Percentiles rank a stretch among this genome's conserved stretches.
phyloP scores from a whole-genome alignment of 768 basidiomycete genomes.

The Russula dissimulans region DNA sequence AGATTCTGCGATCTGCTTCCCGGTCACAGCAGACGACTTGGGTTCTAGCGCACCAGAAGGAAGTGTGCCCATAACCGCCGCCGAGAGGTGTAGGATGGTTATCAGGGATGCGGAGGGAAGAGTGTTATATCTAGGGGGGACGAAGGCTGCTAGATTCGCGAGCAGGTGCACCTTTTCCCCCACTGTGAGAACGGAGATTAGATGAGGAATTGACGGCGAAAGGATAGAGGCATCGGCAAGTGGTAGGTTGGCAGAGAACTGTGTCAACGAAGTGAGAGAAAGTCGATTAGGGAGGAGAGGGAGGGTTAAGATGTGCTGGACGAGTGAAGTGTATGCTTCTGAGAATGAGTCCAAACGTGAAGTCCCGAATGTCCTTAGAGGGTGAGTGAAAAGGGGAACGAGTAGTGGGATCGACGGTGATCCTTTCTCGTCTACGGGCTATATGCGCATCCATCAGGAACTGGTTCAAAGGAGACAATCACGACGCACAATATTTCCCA shows the following conservation, averaged over 20 bases:
- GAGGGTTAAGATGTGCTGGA: slow-evolving; percentile 27
- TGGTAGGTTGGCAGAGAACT: slow-evolving; percentile 59
- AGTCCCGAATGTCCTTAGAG: slow-evolving; percentile 31
- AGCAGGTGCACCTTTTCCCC: slow-evolving; percentile 49
- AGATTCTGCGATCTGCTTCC: slow-evolving; percentile 3
- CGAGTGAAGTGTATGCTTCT: slow-evolving; percentile 8
- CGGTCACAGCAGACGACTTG: slow-evolving; percentile 17
- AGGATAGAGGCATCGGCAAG: slow-evolving; percentile 33
- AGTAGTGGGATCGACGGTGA: slow-evolving; percentile 44
- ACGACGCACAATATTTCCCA: slow-evolving; percentile 41
- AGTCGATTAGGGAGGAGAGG: slow-evolving; percentile 73
- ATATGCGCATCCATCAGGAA: not conserved
- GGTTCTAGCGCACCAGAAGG: slow-evolving; percentile 48
- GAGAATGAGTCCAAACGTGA: slow-evolving; percentile 3
- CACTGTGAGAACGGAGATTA: slow-evolving; percentile 12
- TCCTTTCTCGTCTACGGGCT: slow-evolving; percentile 53
- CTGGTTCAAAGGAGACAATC: not conserved
- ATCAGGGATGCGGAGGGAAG: slow-evolving; percentile 38
- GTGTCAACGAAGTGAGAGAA: slow-evolving; percentile 50
- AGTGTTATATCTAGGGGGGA: slow-evolving; percentile 47
- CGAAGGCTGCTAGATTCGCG: slow-evolving; percentile 63
- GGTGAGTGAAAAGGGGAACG: slow-evolving; percentile 54
- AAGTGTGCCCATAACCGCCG: slow-evolving; percentile 41
- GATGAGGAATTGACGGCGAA: slow-evolving; percentile 21
- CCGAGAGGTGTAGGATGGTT: slow-evolving; percentile 46